These are phyloP conservation scores for Pythium biforme DNA, from an alignment of 352 stramenopile genomes.

Conservation along the genomic window DNA sequence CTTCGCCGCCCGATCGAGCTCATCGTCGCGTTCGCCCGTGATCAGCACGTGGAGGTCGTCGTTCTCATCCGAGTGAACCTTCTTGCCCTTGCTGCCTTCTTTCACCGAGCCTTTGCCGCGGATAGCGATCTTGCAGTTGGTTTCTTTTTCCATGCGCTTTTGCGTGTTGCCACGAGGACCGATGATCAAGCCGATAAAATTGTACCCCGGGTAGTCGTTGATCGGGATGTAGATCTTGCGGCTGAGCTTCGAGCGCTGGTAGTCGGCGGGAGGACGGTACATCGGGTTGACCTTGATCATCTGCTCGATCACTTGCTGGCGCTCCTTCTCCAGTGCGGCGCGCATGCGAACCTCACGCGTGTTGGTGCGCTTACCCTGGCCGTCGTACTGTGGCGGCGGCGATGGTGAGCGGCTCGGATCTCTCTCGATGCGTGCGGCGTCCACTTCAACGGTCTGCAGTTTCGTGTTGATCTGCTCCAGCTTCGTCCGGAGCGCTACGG, in stretches of 20 bases:
- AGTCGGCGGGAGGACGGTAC: slow-evolving; percentile 81
- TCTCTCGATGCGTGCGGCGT: slow-evolving; percentile 77
- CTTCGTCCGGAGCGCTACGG: slow-evolving; percentile 62
- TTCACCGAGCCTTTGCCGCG: slow-evolving; percentile 96
- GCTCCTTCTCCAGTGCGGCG: slow-evolving; percentile 87
- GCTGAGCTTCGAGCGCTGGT: slow-evolving; percentile 91
- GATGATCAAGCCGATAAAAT: slow-evolving; percentile 99
- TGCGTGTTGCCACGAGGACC: slow-evolving; percentile 98
- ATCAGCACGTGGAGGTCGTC: slow-evolving; percentile 97
- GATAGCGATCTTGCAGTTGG: slow-evolving; percentile 99
- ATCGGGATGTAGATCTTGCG: slow-evolving; percentile 98
- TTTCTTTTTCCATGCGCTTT: slow-evolving; percentile 98
- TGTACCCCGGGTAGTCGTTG: slow-evolving; percentile 98
- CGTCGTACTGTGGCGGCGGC: slow-evolving; percentile 94
- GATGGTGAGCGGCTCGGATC: slow-evolving; percentile 91
- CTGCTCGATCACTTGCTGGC: slow-evolving; percentile 92
- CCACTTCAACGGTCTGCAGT: slow-evolving; percentile 72
- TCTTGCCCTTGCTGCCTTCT: slow-evolving; percentile 94
- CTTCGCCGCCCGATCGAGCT: slow-evolving; percentile 81
- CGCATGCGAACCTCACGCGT: slow-evolving; percentile 95
- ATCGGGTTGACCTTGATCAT: slow-evolving; percentile 95
- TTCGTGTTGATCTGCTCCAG: slow-evolving; percentile 75
- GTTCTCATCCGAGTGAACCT: slow-evolving; percentile 92
- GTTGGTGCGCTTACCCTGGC: slow-evolving; percentile 95
- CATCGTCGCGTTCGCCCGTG: slow-evolving; percentile 87